Evolutionary conservation across 306 rosid species (phyloP).

Genomic region (Gleditsia sinensis): DNA sequence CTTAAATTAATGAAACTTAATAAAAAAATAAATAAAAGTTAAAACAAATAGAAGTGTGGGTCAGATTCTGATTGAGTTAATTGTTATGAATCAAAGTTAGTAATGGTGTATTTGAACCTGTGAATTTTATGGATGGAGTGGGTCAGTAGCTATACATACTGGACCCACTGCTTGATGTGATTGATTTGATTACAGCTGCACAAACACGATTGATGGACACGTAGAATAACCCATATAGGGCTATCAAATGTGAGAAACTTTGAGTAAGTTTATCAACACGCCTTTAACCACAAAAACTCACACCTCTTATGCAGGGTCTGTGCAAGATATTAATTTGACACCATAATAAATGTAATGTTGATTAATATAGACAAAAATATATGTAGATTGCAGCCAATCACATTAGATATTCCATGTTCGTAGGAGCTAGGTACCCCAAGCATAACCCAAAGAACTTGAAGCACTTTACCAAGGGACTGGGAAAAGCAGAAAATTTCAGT

Average conservation of each 20-base stretch:
- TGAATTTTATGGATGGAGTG: constrained; percentile 58
- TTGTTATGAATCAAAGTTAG: constrained; percentile 42
- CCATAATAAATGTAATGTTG: background rate
- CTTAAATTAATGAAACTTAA: constrained; percentile 8
- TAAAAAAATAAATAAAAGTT: constrained; percentile 20
- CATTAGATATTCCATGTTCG: constrained; percentile 3
- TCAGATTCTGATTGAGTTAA: constrained; percentile 48
- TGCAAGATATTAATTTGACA: background rate
- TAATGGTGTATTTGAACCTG: constrained; percentile 46
- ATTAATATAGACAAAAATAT: constrained; percentile 26
- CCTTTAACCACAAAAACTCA: background rate
- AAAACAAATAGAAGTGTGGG: constrained; percentile 33
- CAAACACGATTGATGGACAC: constrained; percentile 35
- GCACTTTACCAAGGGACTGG: background rate
- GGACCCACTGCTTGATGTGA: constrained; percentile 51
- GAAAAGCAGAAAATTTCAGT: background rate
- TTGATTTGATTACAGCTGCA: constrained; percentile 42
- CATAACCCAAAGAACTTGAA: background rate
- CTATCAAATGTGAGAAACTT: background rate
- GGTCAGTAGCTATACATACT: constrained; percentile 42
- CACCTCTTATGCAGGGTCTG: background rate
- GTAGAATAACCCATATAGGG: constrained; percentile 28
- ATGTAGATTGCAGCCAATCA: constrained; percentile 19
- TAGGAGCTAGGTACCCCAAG: background rate
- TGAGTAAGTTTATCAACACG: background rate